Evolutionary conservation across 2,329 filamentous ascomycete species (phyloP), one percentile per base, ranked within the genome.

Genomic region (Paraconiothyrium sp.): DNA sequence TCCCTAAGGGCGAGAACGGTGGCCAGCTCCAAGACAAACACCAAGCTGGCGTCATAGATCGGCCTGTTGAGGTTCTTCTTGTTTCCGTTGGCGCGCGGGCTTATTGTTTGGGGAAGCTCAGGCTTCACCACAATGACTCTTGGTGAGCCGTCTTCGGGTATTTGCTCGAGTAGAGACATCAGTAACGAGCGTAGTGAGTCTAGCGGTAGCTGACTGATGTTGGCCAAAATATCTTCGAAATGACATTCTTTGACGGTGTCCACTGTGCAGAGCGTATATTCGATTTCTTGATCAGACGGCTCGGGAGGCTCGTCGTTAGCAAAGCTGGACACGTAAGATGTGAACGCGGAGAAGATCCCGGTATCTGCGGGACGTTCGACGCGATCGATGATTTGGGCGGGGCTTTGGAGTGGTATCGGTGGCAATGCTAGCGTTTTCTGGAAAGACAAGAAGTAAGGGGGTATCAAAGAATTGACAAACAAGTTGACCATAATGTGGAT

Each of bases 281-380:
- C 95, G 34, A 99, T 85, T 77, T 99, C 95, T 76, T 98, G 94
- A 67, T 98, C 93, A 1, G 95, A 98, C 2, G 95, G 95, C 80
- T 99, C 95, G 0, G 95, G 95, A 13, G 95, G 95, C 74, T 99
- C 95, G 78, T 98, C 95, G 11, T 95, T 96, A 46, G 96, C 95
- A 76, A 99, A 98, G 77, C 94, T 98, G n/a, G 94, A 97, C 35
- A 99, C 93, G 73, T 98, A 99, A 5, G 92, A 97, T 0, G 94
- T 96, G 72, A 99, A 92, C 0, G 94, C 93, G 4, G 94, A 97
- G 76, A 99, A 93, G 54, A 99, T 87, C 6, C 95, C 93, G 2
- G 89, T 89, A 32, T 99, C 95, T 60, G 85, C 88, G 37, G 89
- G 84, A 66, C 92, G 91, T 46, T 91, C 85, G 59, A 90, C 93